Evolutionary conservation across 805 yeast species (phyloP), one percentile per base, ranked within the genome.

Genomic region (Candida multigemmis): DNA sequence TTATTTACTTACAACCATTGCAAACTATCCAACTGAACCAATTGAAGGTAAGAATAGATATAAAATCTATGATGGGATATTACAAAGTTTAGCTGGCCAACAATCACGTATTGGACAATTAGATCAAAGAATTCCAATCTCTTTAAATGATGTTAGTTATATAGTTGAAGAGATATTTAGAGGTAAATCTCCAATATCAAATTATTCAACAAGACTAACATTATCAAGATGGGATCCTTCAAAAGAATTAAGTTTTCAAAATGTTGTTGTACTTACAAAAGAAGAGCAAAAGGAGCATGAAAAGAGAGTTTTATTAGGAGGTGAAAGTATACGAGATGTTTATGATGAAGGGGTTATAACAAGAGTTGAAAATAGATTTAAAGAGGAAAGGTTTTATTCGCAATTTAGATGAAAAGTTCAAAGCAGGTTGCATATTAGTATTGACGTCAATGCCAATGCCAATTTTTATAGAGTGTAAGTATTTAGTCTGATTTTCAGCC

Each of bases 1-100:
- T 1, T 77, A 83, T 56, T 60, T 91, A 13, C 54, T 91, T 19
- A 81, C 94, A 2, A 56, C 68, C 3, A 74, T 85, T 6, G 75
- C 94, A 1, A 96, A 91, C 1, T 91, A 91, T 48, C 91, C 93
- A 14, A 74, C 79, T 28, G 96, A 89, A 36, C 91, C 94, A 26
- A 72, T 84, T 22, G 94, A 85, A 40, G 95, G 94, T 6, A 86
- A 85, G 49, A 82, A 82, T 48, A 69, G 97, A 42, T 72, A 72
- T 46, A 89, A 87, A 49, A 56, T 82, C 6, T 87, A 87, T 49
- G 96, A 89, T 44, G 76, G 82, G 16, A 71, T 87, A 21, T 67
- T 80, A 41, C 91, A 83, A 48, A 70, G 84, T 21, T 63, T 89
- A 28, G 86, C 94, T 0, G 94, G 86, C 2, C 98, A 91, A 54